phyloP scores from a whole-genome alignment of 768 basidiomycete genomes.

The Lyophyllum shimeji region DNA sequence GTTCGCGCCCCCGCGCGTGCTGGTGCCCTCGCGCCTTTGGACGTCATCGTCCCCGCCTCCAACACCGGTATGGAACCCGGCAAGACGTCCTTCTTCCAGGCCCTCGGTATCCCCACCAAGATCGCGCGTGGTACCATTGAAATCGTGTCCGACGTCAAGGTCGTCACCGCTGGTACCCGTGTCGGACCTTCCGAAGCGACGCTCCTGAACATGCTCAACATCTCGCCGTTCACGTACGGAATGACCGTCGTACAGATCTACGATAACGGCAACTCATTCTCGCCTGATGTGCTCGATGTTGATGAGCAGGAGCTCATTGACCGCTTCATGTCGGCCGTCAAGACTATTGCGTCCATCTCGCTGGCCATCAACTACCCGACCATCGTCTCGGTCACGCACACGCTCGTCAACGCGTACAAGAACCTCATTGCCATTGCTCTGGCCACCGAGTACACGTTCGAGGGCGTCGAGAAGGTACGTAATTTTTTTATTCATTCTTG shows the following conservation, averaged over 20 bases:
- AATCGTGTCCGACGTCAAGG: constrained; percentile 96
- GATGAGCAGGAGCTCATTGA: constrained; percentile 89
- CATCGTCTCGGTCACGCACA: constrained; percentile 89
- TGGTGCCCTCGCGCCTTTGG: constrained; percentile 91
- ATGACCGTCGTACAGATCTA: constrained; percentile 98
- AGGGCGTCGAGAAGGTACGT: constrained; percentile 87
- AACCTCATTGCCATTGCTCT: constrained; percentile 90
- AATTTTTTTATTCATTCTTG: constrained; percentile 8
- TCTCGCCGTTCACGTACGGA: constrained; percentile 99
- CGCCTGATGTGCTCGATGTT: constrained; percentile 88
- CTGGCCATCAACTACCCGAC: constrained; percentile 97
- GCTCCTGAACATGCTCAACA: constrained; percentile 99
- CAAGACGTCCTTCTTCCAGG: constrained; percentile 99
- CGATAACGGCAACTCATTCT: constrained; percentile 91
- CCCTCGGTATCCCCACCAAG: constrained; percentile 98
- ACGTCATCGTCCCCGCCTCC: constrained; percentile 89
- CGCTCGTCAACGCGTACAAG: constrained; percentile 99
- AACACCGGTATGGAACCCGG: constrained; percentile 99
- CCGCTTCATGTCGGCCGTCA: constrained; percentile 91
- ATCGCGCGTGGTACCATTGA: constrained; percentile 99
- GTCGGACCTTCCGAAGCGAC: constrained; percentile 98
- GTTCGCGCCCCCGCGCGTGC: constrained; percentile 98
- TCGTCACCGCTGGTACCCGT: constrained; percentile 88
- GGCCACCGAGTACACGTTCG: constrained; percentile 92
- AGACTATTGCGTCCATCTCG: constrained; percentile 94